Base-by-base conservation (phyloP, 768 basidiomycete species). In the Steccherinum ochraceum region DNA sequence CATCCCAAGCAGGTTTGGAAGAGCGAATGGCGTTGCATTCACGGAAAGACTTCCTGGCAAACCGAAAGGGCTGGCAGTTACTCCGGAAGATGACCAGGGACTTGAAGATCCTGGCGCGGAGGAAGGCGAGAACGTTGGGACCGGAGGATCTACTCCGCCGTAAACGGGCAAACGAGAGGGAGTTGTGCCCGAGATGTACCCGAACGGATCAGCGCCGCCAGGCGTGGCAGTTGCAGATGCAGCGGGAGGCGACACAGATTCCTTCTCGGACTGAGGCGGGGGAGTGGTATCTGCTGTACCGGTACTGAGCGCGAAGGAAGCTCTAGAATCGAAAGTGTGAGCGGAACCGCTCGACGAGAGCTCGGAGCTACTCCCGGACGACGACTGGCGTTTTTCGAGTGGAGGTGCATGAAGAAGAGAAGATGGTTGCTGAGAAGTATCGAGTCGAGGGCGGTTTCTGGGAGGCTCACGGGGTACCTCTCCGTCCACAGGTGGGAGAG, bases 381-480 rank as follows among this genome's bases (percentile, higher is more conserved):
- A 60, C 40, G 50, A 45, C 55, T 60, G 59, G 19, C 59, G 57
- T 4, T 41, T 48, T 12, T 27, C 27, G 24, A 60, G 61, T 1
- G 55, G 49, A 18, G 52, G 51, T 35, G 55, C 26, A 12, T 46
- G 27, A 23, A 55, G 49, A n/a, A 39, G 40, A 3, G 46, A 50
- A 12, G 19, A n/a, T 23, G 5, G 26, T 45, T 45, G 40, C 46
- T 47, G 18, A 5, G 62, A 53, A 3, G 56, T 56, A 46, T 52
- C 48, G 5, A 59, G 27, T n/a, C 62, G 49, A 2, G 56, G 61
- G 13, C 57, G 58, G 52, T 61, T 63, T 3, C 56, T 51, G 1
- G 63, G 59, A 3, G 53, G 64, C 47, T 60, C 53, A 18, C 67
- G 57, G 1, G 64, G 57, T 3, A 49, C 43, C 48, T 69, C 67